Percentiles rank a stretch among this genome's conserved stretches.
phyloP scores from a whole-genome alignment of 2,329 filamentous ascomycete species.

The Stromatinia cepivora region DNA sequence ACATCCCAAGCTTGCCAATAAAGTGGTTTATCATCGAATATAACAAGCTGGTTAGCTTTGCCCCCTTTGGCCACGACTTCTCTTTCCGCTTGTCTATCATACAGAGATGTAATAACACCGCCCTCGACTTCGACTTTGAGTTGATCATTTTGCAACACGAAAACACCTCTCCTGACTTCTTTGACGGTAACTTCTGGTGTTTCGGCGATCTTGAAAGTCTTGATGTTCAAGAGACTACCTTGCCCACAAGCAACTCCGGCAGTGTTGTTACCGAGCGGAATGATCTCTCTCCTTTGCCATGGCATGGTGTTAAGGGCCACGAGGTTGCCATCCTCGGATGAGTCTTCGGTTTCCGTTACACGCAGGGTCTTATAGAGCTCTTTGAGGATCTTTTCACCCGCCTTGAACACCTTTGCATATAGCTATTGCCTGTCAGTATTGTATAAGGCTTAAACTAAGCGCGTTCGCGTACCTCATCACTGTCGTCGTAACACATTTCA shows the following conservation, averaged over 20 bases:
- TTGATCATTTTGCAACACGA: slow-evolving; percentile 76
- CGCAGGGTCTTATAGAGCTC: slow-evolving; percentile 69
- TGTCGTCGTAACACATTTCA: slow-evolving; percentile 98
- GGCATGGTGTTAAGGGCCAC: slow-evolving; percentile 81
- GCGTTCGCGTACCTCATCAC: slow-evolving; percentile 63
- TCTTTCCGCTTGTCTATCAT: slow-evolving; percentile 70
- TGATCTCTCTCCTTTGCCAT: slow-evolving; percentile 76
- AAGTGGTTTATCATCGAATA: slow-evolving; percentile 95
- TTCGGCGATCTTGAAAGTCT: slow-evolving; percentile 50
- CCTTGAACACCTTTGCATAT: slow-evolving; percentile 80
- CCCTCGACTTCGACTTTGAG: slow-evolving; percentile 70
- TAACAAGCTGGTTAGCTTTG: slow-evolving; percentile 87
- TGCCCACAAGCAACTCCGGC: slow-evolving; percentile 58
- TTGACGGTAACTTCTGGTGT: slow-evolving; percentile 54
- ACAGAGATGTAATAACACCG: slow-evolving; percentile 81
- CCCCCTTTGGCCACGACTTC: slow-evolving; percentile 73
- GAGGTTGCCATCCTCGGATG: slow-evolving; percentile 49
- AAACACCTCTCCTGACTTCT: slow-evolving; percentile 60
- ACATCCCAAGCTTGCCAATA: slow-evolving; percentile 99
- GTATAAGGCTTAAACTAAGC: background rate
- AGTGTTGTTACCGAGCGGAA: slow-evolving; percentile 57
- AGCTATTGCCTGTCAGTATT: slow-evolving; percentile 51
- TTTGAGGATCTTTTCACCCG: slow-evolving; percentile 68
- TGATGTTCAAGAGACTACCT: slow-evolving; percentile 54
- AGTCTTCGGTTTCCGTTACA: slow-evolving; percentile 50